These are phyloP conservation scores for Corinectria fuckeliana DNA, from an alignment of 2,329 filamentous ascomycete species.

Conservation along the genomic window DNA sequence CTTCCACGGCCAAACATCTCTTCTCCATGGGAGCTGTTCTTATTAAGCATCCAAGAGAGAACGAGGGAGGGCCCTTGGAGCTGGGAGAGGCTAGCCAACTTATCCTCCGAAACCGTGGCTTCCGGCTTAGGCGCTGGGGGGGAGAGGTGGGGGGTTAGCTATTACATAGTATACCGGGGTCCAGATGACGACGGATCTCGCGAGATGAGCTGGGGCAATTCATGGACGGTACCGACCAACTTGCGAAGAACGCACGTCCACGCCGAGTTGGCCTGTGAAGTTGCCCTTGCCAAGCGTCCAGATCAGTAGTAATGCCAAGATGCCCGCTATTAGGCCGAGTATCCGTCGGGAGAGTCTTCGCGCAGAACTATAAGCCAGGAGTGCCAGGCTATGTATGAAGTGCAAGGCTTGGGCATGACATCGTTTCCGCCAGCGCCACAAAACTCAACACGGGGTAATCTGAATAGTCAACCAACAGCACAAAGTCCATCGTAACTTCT, in stretches of 20 bases:
- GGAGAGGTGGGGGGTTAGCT: neutral
- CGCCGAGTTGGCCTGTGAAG: neutral
- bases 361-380: too few relatives aligned
- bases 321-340: neutral
- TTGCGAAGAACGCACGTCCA: neutral
- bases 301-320: conserved; percentile 2
- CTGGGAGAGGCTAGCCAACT: neutral
- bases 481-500: neutral
- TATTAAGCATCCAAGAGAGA: neutral
- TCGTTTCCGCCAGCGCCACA: neutral
- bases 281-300: neutral
- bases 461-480: neutral
- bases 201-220: neutral
- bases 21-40: neutral
- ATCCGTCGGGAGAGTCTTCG: neutral
- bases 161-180: neutral
- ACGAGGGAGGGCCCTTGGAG: conserved; percentile 6
- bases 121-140: conserved; percentile 30
- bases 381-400: neutral
- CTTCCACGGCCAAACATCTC: neutral
- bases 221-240: neutral
- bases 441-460: neutral
- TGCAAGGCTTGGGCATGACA: too few relatives aligned
- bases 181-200: conserved; percentile 5
- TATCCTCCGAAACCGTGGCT: conserved; percentile 1